Evolutionary conservation across 371 early-diverging fungal genomes (phyloP).

Genomic region (Actinomortierella wolfii): DNA sequence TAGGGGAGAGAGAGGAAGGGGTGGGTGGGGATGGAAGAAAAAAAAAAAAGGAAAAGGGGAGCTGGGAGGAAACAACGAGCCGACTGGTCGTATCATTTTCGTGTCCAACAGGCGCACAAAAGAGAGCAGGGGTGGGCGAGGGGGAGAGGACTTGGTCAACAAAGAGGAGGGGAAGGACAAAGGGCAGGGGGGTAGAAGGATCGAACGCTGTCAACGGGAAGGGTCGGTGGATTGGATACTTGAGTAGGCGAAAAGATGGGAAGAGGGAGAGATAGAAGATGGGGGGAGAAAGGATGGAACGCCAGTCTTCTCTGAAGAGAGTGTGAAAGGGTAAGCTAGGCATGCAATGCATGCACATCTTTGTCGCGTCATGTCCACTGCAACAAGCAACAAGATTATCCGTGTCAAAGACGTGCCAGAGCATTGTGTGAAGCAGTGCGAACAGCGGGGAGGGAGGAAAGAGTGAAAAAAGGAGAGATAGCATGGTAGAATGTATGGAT

Average conservation of each 20-base stretch:
- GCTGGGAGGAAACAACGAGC: background rate
- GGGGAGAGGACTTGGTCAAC: background rate
- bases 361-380: background rate
- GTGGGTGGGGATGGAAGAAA: background rate
- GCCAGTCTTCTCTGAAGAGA: background rate
- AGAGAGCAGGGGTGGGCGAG: background rate
- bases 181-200: slow-evolving; percentile 1
- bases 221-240: background rate
- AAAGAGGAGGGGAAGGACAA: background rate
- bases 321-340: background rate
- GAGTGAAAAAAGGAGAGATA: too few relatives aligned
- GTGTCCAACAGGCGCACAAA: background rate
- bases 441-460: too few relatives aligned
- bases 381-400: background rate
- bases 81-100: too few relatives aligned
- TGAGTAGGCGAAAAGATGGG: background rate
- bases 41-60: background rate
- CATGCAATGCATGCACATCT: too few relatives aligned
- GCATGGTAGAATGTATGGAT: too few relatives aligned
- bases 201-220: background rate
- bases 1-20: background rate
- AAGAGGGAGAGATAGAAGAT: background rate
- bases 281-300: background rate
- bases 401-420: background rate
- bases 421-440: background rate